A percentile compares a stretch with the other conserved stretches of the same genome.
Evolutionary conservation across 202 grass and related monocot genomes (phyloP).

Genomic region (Dendrocalamus latiflorus): DNA sequence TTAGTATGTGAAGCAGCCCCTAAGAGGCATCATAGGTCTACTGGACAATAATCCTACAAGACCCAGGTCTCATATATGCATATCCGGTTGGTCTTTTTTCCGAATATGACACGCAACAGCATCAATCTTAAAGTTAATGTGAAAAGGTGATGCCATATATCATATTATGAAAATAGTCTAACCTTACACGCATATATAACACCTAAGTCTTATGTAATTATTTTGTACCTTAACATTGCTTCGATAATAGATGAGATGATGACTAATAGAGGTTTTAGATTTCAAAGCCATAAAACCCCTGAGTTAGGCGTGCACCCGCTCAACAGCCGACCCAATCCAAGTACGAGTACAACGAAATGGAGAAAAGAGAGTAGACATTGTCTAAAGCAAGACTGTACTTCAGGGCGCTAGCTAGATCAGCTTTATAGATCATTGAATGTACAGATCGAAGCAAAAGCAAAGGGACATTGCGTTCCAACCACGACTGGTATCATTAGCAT

Average conservation of each 20-base stretch:
- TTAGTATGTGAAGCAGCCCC: not conserved
- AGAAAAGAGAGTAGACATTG: not conserved
- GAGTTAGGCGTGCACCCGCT: not conserved
- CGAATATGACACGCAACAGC: too few relatives aligned
- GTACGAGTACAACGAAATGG: not conserved
- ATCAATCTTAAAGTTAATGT: too few relatives aligned
- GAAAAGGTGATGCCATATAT: too few relatives aligned
- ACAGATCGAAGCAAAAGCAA: slow-evolving; percentile 19
- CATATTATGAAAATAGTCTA: too few relatives aligned
- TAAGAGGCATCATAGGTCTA: not conserved
- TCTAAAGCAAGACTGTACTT: slow-evolving; percentile 34
- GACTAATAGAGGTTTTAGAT: not conserved
- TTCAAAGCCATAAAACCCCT: not conserved
- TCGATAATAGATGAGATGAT: not conserved
- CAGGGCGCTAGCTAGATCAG: not conserved
- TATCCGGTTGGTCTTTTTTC: too few relatives aligned
- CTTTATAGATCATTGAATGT: not conserved
- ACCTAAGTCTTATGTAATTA: not conserved
- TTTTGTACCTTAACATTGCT: not conserved
- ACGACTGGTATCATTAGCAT: slow-evolving; percentile 28
- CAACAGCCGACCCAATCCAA: not conserved
- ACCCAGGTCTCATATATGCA: too few relatives aligned
- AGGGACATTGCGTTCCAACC: slow-evolving; percentile 27
- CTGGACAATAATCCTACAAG: too few relatives aligned
- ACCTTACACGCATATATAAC: too few relatives aligned